Evolutionary conservation across 2,329 filamentous ascomycete species (phyloP), one percentile per base, ranked within the genome.

Genomic region (Ophiostoma sp.): DNA sequence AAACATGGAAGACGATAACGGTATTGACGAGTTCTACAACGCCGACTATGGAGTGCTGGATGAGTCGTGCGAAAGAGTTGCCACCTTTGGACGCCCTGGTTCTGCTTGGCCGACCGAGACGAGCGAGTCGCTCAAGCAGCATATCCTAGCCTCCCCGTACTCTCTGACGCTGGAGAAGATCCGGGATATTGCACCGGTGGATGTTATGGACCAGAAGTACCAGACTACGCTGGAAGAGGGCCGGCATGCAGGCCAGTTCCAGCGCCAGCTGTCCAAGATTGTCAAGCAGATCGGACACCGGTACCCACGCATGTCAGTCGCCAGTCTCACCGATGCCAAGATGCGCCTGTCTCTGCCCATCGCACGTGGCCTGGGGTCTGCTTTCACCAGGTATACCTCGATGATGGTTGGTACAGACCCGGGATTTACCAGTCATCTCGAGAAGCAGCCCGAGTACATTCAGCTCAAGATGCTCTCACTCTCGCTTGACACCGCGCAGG

Each of bases 211-310:
- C 27, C 7, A 36, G 11, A 20, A 23, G 10, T 39, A 31, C 1
- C 72, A 72, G 0, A 71, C 73, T 0, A 69, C 80, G 1, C 71
- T 79, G 1, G 73, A 77, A 3, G 77, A 80, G 54, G 77, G 78
- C 1, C 76, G 76, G 8, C 73, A 77, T 5, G 71, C 79, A 1
- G 68, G 74, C 4, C 70, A 69, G 0, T 79, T 81, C 72, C 77
- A 79, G 48, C 69, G 71, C 1, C 79, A 81, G 33, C 36, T 82
- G 4, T 73, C 76, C 6, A 75, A 77, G 1, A 74, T 81, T 13
- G 73, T 77, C 10, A 73, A 74, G 66, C 81, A 83, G 73, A 78
- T 82, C 8, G 71, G 75, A 0, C 81, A 82, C 74, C 77, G 77
- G 13, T 80, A 80, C 60, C 77, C 80, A 0, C 75, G 74, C 3